Percentiles rank a stretch among this genome's conserved stretches.
Conservation (phyloP, 441 rosid genomes). For the Eruca vesicaria region DNA sequence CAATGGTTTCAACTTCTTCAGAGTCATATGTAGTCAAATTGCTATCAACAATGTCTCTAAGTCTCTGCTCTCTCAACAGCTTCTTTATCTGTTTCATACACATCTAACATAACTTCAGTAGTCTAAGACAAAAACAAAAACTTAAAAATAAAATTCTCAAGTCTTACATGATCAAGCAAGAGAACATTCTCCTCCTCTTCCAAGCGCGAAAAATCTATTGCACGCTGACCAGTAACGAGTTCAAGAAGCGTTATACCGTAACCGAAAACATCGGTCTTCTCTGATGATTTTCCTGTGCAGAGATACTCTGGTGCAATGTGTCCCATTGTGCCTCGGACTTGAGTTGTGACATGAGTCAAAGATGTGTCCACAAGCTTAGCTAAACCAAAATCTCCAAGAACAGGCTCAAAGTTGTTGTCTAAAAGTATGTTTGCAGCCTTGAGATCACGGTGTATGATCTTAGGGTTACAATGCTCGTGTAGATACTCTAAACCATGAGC, state of each 20-base stretch:
- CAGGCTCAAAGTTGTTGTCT: slow-evolving; percentile 73
- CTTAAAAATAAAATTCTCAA: not conserved
- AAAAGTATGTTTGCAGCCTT: slow-evolving; percentile 76
- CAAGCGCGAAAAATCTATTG: slow-evolving; percentile 65
- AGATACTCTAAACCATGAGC: slow-evolving; percentile 74
- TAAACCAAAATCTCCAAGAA: slow-evolving; percentile 75
- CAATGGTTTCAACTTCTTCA: slow-evolving; percentile 68
- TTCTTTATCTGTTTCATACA: slow-evolving; percentile 61
- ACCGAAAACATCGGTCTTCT: slow-evolving; percentile 73
- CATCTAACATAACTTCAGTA: not conserved
- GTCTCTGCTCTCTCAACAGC: slow-evolving; percentile 67
- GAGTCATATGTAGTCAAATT: slow-evolving; percentile 52
- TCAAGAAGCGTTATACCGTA: slow-evolving; percentile 81
- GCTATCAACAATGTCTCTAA: slow-evolving; percentile 72
- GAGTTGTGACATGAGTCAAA: slow-evolving; percentile 64
- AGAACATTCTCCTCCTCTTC: slow-evolving; percentile 61
- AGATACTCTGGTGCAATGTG: slow-evolving; percentile 77
- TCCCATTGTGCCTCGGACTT: slow-evolving; percentile 71
- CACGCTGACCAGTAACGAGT: slow-evolving; percentile 71
- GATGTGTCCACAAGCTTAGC: slow-evolving; percentile 63
- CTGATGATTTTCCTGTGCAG: slow-evolving; percentile 64
- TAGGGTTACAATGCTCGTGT: slow-evolving; percentile 79
- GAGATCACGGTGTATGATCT: slow-evolving; percentile 81
- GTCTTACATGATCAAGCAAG: slow-evolving; percentile 72
- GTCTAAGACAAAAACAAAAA: not conserved